phyloP scores from a whole-genome alignment of 768 basidiomycete genomes.

The Hypholoma sublateritium region DNA sequence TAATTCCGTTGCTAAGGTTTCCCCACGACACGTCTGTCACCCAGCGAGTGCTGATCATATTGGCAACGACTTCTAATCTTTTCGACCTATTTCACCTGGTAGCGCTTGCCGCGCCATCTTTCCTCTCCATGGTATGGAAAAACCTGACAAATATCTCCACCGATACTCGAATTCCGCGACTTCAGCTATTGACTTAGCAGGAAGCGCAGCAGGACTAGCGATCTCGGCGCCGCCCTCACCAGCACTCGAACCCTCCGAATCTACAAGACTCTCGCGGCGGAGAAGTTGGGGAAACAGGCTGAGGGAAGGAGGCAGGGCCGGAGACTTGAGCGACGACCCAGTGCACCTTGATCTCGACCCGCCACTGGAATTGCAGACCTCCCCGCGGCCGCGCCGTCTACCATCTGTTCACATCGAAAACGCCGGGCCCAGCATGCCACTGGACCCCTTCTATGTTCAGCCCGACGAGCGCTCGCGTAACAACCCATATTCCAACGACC shows the following conservation, averaged over 20 bases:
- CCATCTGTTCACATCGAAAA: constrained; percentile 7
- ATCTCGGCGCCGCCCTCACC: constrained; percentile 54
- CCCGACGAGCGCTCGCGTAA: constrained; percentile 30
- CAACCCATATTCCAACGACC: constrained; percentile 32
- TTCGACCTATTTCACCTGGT: neutral
- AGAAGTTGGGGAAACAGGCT: constrained; percentile 57
- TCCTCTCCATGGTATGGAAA: constrained; percentile 32
- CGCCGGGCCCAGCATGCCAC: constrained; percentile 6
- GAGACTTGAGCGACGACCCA: constrained; percentile 25
- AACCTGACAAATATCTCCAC: constrained; percentile 31
- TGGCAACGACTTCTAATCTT: neutral
- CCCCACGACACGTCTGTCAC: constrained; percentile 6
- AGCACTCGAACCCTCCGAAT: constrained; percentile 51
- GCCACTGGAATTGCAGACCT: constrained; percentile 8
- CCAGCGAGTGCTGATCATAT: neutral
- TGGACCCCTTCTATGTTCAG: constrained; percentile 48
- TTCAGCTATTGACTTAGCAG: constrained; percentile 55
- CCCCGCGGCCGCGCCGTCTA: constrained; percentile 24
- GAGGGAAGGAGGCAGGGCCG: constrained; percentile 7
- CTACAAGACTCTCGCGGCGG: constrained; percentile 40
- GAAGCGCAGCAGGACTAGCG: constrained; percentile 22
- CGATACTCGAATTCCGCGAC: constrained; percentile 42
- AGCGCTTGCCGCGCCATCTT: constrained; percentile 20
- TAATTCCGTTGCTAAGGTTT: constrained; percentile 12
- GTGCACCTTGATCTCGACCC: constrained; percentile 36